phyloP scores from a whole-genome alignment of 73 alveolate species.

The Tetrahymena malaccensis region DNA sequence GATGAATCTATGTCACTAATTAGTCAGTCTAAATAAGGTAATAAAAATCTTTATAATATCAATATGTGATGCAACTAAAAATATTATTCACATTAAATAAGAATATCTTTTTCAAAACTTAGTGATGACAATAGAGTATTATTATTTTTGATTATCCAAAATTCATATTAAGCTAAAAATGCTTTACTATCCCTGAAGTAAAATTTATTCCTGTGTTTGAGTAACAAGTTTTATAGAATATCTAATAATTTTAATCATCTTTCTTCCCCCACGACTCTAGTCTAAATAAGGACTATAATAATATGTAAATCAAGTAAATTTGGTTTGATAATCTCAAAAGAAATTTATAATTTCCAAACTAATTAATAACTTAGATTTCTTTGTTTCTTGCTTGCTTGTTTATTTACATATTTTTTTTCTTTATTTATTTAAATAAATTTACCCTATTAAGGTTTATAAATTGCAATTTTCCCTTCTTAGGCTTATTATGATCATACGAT shows the following conservation, averaged over 20 bases:
- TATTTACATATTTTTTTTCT: background rate
- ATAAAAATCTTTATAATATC: background rate
- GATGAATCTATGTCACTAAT: background rate
- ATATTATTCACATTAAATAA: background rate
- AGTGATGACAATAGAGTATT: background rate
- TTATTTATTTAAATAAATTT: too few relatives aligned
- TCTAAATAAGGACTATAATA: background rate
- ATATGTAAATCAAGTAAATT: background rate
- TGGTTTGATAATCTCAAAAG: background rate
- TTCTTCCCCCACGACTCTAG: background rate
- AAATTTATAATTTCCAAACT: background rate
- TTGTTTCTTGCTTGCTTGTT: background rate
- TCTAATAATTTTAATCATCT: background rate
- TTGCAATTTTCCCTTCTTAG: background rate
- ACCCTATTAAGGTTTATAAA: background rate
- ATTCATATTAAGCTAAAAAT: background rate
- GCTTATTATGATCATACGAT: background rate
- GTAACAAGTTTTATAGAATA: background rate
- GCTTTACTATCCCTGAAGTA: background rate
- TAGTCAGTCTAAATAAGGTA: background rate
- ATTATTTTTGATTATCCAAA: background rate
- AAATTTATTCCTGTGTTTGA: background rate
- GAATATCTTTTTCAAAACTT: background rate
- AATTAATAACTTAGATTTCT: background rate
- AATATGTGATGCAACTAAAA: background rate